Evolutionary conservation across 345 rosid species (phyloP).

Genomic region (Melaleuca alternifolia): DNA sequence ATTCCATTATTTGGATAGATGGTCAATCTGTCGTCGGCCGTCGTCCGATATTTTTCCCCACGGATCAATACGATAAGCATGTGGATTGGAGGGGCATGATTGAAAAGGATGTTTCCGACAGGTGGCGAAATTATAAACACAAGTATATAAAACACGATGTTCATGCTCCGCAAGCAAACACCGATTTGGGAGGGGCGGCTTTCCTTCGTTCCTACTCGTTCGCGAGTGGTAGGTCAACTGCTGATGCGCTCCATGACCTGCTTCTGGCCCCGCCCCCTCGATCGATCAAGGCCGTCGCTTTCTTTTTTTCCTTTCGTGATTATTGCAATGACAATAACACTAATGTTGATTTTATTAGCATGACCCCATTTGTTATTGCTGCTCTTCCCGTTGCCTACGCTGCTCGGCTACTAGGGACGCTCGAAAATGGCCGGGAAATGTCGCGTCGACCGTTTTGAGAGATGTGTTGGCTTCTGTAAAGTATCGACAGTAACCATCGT

Average conservation of each 20-base stretch:
- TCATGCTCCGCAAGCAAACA: neutral
- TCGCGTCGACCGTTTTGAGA: neutral
- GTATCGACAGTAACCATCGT: neutral
- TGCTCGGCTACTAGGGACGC: neutral
- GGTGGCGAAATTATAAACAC: neutral
- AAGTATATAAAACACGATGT: neutral
- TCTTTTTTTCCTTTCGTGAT: neutral
- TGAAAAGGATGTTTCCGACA: neutral
- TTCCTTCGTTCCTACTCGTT: neutral
- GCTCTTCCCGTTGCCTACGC: neutral
- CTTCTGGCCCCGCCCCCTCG: neutral
- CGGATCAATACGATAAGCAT: neutral
- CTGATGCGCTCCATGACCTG: neutral
- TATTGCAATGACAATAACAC: neutral
- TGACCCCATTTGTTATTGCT: neutral
- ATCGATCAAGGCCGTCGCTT: neutral
- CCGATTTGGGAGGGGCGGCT: neutral
- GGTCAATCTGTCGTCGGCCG: neutral
- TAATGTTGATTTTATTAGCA: neutral
- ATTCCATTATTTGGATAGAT: neutral
- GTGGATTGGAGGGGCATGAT: neutral
- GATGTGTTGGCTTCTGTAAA: neutral
- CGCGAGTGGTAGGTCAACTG: neutral
- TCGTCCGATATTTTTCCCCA: neutral
- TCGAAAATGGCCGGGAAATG: neutral